A percentile compares a stretch with the other conserved stretches of the same genome.
These are phyloP conservation scores for Rutstroemia sp. DNA, from an alignment of 2,329 filamentous ascomycete species.

Conservation along the genomic window DNA sequence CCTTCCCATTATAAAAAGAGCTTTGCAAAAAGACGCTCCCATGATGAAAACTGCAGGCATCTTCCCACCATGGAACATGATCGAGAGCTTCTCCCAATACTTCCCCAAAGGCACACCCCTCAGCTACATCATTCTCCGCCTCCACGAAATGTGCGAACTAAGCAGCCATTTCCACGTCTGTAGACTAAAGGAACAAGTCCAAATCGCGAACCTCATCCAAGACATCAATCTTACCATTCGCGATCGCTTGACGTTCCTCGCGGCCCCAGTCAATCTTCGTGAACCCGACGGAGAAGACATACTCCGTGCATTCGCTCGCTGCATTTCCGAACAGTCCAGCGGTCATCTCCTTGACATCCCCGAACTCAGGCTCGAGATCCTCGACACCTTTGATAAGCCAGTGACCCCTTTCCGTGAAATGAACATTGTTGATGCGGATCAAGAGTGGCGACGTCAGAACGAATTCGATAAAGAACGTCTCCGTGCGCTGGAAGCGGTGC, in stretches of 20 bases:
- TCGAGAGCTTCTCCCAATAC: slow-evolving; percentile 72
- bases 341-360: slow-evolving; percentile 75
- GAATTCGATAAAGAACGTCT: slow-evolving; percentile 43
- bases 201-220: slow-evolving; percentile 69
- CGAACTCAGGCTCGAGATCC: slow-evolving; percentile 44
- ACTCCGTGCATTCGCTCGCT: slow-evolving; percentile 57
- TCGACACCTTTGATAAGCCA: not conserved
- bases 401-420: not conserved
- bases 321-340: slow-evolving; percentile 63
- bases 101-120: slow-evolving; percentile 78
- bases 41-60: slow-evolving; percentile 67
- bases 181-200: slow-evolving; percentile 49
- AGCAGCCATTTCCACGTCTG: slow-evolving; percentile 66
- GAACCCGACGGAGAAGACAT: slow-evolving; percentile 41
- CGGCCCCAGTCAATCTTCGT: slow-evolving; percentile 57
- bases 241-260: slow-evolving; percentile 70
- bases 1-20: slow-evolving; percentile 50
- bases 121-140: slow-evolving; percentile 69
- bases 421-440: slow-evolving; percentile 18
- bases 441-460: slow-evolving; percentile 7
- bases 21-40: slow-evolving; percentile 56
- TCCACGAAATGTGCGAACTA: slow-evolving; percentile 57
- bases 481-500: slow-evolving; percentile 63
- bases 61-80: slow-evolving; percentile 59
- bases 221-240: slow-evolving; percentile 58